Evolutionary conservation across 2,329 filamentous ascomycete genomes (phyloP).

Genomic region (Daldinia eschscholtzii): DNA sequence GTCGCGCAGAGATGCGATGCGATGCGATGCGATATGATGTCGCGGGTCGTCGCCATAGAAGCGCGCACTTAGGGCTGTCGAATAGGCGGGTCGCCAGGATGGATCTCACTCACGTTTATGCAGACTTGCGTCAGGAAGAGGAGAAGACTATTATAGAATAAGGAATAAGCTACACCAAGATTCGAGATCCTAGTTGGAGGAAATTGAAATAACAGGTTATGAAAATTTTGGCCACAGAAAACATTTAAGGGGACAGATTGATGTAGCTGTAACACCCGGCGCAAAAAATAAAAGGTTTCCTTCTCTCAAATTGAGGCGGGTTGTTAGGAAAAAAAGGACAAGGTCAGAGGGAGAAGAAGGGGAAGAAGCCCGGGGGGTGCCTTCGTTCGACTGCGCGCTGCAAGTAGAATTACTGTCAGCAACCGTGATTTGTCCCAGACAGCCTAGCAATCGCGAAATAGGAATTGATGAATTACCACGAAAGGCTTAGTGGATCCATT

Average conservation of each 20-base stretch:
- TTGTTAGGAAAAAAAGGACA: conserved; percentile 43
- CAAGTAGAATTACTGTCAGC: conserved; percentile 31
- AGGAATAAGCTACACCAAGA: conserved; percentile 10
- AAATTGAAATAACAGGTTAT: conserved; percentile 27
- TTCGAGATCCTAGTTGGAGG: conserved; percentile 17
- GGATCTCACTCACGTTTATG: conserved; percentile 51
- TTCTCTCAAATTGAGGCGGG: conserved; percentile 39
- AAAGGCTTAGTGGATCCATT: conserved; percentile 32
- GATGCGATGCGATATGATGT: conserved; percentile 39
- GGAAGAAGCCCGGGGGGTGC: conserved; percentile 39
- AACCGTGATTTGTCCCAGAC: conserved; percentile 28
- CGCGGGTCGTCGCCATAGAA: conserved; percentile 47
- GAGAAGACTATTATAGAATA: conserved; percentile 20
- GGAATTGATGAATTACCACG: conserved; percentile 42
- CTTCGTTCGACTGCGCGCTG: conserved; percentile 39
- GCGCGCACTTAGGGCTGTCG: conserved; percentile 44
- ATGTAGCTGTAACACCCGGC: conserved; percentile 45
- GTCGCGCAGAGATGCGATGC: conserved; percentile 46
- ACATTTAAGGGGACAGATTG: conserved; percentile 31
- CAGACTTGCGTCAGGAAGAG: conserved; percentile 37
- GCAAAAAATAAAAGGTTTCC: conserved; percentile 42
- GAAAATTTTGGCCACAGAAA: conserved; percentile 24
- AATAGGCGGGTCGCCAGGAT: conserved; percentile 47
- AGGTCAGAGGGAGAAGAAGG: conserved; percentile 35
- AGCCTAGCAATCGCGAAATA: conserved; percentile 38